A percentile compares a stretch with the other conserved stretches of the same genome.
Conservation (phyloP, 176 grass and related monocot genomes). For the Bromus sterilis region DNA sequence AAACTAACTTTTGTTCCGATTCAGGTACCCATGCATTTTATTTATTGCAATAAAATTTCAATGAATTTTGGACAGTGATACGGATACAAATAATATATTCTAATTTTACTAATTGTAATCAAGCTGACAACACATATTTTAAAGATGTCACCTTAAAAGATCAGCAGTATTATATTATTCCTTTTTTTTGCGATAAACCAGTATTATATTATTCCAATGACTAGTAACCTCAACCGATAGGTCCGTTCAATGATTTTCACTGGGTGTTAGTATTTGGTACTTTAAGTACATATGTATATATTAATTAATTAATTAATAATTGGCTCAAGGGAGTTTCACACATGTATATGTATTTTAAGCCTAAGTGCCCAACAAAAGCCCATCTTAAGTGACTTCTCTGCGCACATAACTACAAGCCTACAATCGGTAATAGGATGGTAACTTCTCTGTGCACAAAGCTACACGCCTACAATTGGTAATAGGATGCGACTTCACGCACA, state of each 20-base stretch:
- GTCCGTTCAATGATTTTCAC: background rate
- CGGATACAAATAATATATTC: background rate
- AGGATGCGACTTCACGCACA: background rate
- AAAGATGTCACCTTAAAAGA: background rate
- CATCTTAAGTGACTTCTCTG: background rate
- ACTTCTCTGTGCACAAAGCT: background rate
- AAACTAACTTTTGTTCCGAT: conserved; percentile 96
- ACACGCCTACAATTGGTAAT: too few relatives aligned
- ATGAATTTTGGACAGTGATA: background rate
- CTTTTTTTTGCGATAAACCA: too few relatives aligned
- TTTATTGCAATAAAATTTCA: conserved; percentile 8
- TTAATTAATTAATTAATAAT: background rate
- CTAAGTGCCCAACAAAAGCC: background rate
- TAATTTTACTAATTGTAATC: background rate
- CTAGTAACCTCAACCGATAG: background rate
- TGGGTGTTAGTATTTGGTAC: background rate
- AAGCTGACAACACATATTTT: background rate
- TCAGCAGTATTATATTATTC: background rate
- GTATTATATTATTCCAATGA: background rate
- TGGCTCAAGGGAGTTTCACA: background rate
- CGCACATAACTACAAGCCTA: background rate
- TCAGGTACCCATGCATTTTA: conserved; percentile 51
- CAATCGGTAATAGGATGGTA: too few relatives aligned
- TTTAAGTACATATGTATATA: background rate
- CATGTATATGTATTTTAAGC: background rate